Evolutionary conservation across 192 early-diverging fungal species (phyloP).

Genomic region (Coemansia sp.): DNA sequence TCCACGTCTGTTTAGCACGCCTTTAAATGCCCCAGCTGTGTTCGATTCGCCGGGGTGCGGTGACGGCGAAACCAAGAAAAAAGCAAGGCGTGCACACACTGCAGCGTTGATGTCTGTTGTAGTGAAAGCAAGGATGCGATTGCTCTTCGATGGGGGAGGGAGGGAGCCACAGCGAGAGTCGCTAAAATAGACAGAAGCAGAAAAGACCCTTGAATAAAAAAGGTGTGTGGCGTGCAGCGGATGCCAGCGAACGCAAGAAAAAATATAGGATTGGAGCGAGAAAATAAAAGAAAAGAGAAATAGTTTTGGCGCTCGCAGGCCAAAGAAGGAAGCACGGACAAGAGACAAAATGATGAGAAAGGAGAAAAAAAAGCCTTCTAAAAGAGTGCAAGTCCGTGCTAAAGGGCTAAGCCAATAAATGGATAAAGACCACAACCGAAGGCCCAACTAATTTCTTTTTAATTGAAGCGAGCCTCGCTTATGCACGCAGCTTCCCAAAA

Average conservation of each 20-base stretch:
- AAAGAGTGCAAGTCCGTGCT: neutral
- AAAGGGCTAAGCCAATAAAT: constrained; percentile 7
- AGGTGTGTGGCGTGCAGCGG: neutral
- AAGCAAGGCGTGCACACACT: constrained; percentile 4
- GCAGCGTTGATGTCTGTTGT: neutral
- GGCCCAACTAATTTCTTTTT: neutral
- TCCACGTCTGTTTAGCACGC: neutral
- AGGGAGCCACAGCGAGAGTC: neutral
- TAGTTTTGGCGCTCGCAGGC: neutral
- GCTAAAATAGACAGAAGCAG: neutral
- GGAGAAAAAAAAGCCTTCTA: neutral
- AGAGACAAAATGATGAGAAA: neutral
- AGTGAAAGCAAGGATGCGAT: neutral
- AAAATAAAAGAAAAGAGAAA: neutral
- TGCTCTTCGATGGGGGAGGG: neutral
- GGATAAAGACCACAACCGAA: neutral
- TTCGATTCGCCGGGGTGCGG: neutral
- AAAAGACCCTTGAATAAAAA: constrained; percentile 1
- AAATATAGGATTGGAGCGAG: neutral
- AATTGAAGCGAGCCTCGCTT: neutral
- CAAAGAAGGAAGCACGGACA: neutral
- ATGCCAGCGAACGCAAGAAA: neutral
- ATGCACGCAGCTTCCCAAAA: neutral
- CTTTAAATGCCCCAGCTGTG: neutral
- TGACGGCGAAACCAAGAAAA: constrained; percentile 2